Base-by-base conservation (phyloP, 1,139 yeast species). In the Kodamaea anthophila region DNA sequence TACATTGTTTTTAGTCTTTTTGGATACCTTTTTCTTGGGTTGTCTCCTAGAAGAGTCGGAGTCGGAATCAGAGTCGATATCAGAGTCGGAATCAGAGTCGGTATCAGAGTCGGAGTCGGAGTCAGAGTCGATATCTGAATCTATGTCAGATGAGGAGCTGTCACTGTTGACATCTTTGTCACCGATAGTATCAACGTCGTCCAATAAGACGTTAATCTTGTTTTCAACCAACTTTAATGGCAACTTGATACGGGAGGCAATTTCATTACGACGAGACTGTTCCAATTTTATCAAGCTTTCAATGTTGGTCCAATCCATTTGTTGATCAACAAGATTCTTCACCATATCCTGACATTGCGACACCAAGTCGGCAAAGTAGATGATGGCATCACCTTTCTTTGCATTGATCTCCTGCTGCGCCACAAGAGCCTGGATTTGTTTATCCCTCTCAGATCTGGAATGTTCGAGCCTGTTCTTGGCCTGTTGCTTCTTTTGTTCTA, bases 221-320 rank as follows among this genome's bases (percentile, higher is more conserved):
- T 83, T 82, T 26, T 81, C 75, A 29, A 67, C 65, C 48, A 91
- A 63, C 33, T 86, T 77, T 45, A 91, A 65, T 0, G 96, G 94
- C 21, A 78, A 51, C 26, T 66, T 64, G 31, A 88, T 80, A 33
- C 66, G 47, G 23, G 61, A 57, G 0, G 96, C 95, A 30, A 79
- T 63, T 3, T 60, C 53, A 44, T 82, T 83, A 1, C 79, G 79
- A 40, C 79, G 71, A 2, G 63, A 55, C 44, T 85, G 79, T 44
- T 88, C 96, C 29, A 77, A 66, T 32, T 69, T 60, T 32, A 91
- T 77, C 33, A 80, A 60, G 40, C 80, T 77, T 49, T 83, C 96
- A 37, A 88, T 87, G 40, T 86, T 83, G 19, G 75, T 70, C 98
- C 98, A 91, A 51, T 91, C 97, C 88, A 86, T 85, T 41, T 86